Conservation (phyloP, 371 early-diverging fungal genomes). For the Rhizopus stolonifer region DNA sequence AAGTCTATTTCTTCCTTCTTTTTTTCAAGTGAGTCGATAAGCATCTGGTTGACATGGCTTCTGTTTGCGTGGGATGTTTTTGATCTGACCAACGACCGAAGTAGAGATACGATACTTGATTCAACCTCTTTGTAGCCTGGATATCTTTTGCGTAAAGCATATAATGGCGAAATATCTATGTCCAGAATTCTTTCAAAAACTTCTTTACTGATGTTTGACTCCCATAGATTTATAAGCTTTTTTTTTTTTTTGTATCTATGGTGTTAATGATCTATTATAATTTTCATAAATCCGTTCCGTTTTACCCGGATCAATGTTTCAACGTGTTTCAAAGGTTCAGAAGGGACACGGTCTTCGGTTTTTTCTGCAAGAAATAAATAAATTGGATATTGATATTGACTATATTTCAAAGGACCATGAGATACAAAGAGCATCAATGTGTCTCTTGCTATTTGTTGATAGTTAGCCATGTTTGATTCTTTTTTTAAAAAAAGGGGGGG, state of each 20-base stretch:
- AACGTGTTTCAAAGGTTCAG: constrained; percentile 6
- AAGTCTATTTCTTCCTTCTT: neutral
- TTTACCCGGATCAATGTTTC: constrained; percentile 28
- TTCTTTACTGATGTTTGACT: constrained; percentile 18
- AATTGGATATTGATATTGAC: constrained; percentile 24
- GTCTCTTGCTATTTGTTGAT: constrained; percentile 5
- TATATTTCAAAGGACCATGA: constrained; percentile 5
- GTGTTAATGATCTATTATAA: no score
- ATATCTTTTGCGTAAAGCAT: constrained; percentile 7
- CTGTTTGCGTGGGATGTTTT: neutral
- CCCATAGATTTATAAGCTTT: constrained; percentile 32
- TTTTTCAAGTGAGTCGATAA: neutral
- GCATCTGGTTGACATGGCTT: neutral
- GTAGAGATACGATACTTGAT: constrained; percentile 13
- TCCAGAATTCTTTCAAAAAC: constrained; percentile 23
- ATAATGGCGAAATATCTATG: constrained; percentile 24
- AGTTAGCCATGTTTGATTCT: no score
- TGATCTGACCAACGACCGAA: constrained; percentile 20
- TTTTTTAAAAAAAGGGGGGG: neutral
- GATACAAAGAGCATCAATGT: constrained; percentile 2
- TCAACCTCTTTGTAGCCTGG: constrained; percentile 17
- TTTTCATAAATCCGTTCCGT: no score
- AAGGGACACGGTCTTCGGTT: neutral
- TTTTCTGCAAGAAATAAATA: constrained; percentile 18
- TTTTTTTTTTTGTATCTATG: no score